phyloP scores from a whole-genome alignment of 768 basidiomycete species.

The Kwoniella europaea region DNA sequence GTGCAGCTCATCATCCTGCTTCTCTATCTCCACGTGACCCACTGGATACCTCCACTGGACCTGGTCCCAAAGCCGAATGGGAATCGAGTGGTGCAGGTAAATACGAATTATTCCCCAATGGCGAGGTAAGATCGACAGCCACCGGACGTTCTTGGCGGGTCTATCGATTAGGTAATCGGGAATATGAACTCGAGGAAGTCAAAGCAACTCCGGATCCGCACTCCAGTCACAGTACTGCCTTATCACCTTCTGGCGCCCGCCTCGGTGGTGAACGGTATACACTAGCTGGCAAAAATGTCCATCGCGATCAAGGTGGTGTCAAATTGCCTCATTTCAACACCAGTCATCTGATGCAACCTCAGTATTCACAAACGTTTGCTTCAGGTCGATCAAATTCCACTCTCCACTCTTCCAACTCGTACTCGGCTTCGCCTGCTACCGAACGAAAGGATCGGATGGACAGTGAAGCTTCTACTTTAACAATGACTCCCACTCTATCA shows the following conservation, averaged over 20 bases:
- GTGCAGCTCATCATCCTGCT: constrained; percentile 15
- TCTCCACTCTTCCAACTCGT: not conserved
- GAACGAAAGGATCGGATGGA: constrained; percentile 23
- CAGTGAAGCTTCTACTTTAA: constrained; percentile 31
- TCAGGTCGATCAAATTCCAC: constrained; percentile 3
- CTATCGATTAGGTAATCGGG: constrained; percentile 32
- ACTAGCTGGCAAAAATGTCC: constrained; percentile 45
- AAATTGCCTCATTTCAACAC: constrained; percentile 30
- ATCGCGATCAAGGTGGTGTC: constrained; percentile 52
- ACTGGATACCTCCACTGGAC: constrained; percentile 15
- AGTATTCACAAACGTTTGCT: not conserved
- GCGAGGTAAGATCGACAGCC: constrained; percentile 45
- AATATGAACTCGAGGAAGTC: constrained; percentile 49
- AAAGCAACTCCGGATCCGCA: not conserved
- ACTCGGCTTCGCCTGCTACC: not conserved
- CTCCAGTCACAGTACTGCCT: not conserved
- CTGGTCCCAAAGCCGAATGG: constrained; percentile 46
- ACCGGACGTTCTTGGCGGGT: constrained; percentile 49
- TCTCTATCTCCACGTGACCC: constrained; percentile 26
- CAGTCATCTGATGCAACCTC: not conserved
- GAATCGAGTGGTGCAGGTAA: constrained; percentile 52
- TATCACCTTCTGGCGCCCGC: not conserved
- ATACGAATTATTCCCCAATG: constrained; percentile 46
- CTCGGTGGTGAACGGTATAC: constrained; percentile 26
- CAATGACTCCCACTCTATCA: constrained; percentile 24